A percentile compares a stretch with the other conserved stretches of the same genome.
phyloP scores from a whole-genome alignment of 192 early-diverging fungal species.

The Endogone sp. region DNA sequence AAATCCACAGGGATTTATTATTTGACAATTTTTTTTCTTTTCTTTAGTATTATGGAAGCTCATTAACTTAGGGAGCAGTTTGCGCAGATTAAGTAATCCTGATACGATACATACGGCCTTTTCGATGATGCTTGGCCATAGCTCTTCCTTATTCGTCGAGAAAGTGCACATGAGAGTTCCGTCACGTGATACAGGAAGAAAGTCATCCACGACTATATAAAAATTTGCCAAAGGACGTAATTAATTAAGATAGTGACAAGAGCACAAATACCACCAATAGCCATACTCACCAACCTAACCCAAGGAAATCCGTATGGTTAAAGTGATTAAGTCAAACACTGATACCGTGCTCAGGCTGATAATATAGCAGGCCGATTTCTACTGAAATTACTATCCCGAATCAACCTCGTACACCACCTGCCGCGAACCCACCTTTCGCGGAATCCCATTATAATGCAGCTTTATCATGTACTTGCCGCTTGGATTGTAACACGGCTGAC shows the following conservation, averaged over 20 bases:
- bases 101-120: slow-evolving; percentile 63
- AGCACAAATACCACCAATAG: too few relatives aligned
- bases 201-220: slow-evolving; percentile 76
- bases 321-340: slow-evolving; percentile 2
- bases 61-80: background rate
- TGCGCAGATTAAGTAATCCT: slow-evolving; percentile 3
- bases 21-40: background rate
- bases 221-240: too few relatives aligned
- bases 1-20: background rate
- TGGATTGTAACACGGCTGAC: slow-evolving; percentile 77
- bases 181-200: slow-evolving; percentile 68
- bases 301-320: background rate
- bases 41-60: too few relatives aligned
- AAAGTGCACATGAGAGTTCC: slow-evolving; percentile 87
- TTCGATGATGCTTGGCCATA: slow-evolving; percentile 86
- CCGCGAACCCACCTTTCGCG: slow-evolving; percentile 60
- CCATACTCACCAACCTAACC: slow-evolving; percentile 15
- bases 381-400: too few relatives aligned
- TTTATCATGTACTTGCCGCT: slow-evolving; percentile 87
- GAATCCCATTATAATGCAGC: slow-evolving; percentile 81
- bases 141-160: slow-evolving; percentile 66
- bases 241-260: too few relatives aligned
- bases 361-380: too few relatives aligned
- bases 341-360: too few relatives aligned
- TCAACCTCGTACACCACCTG: background rate